phyloP scores from a whole-genome alignment of 768 basidiomycete species.

The Serendipita sp. region DNA sequence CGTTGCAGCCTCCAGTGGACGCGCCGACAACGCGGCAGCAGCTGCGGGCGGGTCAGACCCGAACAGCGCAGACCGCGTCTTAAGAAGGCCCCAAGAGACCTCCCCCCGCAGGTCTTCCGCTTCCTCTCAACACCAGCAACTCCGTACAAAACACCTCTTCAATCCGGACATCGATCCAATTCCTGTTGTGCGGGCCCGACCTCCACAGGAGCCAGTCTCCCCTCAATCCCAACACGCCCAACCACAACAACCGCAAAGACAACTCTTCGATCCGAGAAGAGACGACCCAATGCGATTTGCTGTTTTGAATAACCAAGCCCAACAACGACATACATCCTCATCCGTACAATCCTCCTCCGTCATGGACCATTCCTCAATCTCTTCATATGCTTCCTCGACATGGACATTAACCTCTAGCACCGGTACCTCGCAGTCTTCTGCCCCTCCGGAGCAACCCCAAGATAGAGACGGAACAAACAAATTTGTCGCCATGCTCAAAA shows the following conservation, averaged over 20 bases:
- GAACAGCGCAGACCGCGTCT: constrained; percentile 19
- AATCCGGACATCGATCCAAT: constrained; percentile 60
- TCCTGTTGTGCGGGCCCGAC: constrained; percentile 32
- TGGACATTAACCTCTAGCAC: constrained; percentile 16
- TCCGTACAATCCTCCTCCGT: constrained; percentile 30
- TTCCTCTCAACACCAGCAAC: constrained; percentile 36
- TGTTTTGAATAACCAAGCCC: constrained; percentile 37
- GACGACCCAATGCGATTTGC: constrained; percentile 85
- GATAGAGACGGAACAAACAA: constrained; percentile 35
- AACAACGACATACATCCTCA: constrained; percentile 7
- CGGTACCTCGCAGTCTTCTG: constrained; percentile 35
- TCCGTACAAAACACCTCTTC: constrained; percentile 36
- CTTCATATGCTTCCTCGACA: constrained; percentile 27
- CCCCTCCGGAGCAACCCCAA: constrained; percentile 29
- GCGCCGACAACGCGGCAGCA: constrained; percentile 18
- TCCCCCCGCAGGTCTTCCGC: constrained; percentile 59
- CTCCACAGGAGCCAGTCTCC: constrained; percentile 20
- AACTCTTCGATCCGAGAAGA: constrained; percentile 77
- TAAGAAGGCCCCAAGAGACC: constrained; percentile 30
- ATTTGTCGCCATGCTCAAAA: constrained; percentile 61
- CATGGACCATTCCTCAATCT: constrained; percentile 57
- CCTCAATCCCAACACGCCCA: constrained; percentile 19
- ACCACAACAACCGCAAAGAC: constrained; percentile 26
- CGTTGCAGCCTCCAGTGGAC: constrained; percentile 22
- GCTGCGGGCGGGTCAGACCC: constrained; percentile 15